phyloP scores from a whole-genome alignment of 225 moss, liverwort and hornwort genomes.

The Asterella californica region DNA sequence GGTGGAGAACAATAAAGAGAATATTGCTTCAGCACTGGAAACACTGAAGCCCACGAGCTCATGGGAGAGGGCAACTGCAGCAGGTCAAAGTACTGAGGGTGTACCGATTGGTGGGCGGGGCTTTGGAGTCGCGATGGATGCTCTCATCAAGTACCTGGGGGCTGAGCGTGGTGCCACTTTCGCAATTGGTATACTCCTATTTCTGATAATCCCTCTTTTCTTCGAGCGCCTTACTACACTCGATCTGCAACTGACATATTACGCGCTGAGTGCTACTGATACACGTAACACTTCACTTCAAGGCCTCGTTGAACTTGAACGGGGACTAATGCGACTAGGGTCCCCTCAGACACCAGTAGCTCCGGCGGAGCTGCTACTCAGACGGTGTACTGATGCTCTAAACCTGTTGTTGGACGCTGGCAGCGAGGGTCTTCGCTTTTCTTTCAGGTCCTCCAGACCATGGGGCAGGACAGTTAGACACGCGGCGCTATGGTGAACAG shows the following conservation, averaged over 20 bases:
- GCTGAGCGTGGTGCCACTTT: conserved; percentile 89
- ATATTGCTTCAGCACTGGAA: conserved; percentile 90
- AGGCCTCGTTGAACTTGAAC: not conserved
- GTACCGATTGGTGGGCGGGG: conserved; percentile 92
- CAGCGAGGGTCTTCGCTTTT: conserved; percentile 95
- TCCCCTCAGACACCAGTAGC: not conserved
- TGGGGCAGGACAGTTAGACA: conserved; percentile 95
- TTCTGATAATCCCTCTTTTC: no score
- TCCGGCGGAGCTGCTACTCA: not conserved
- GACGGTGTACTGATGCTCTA: not conserved
- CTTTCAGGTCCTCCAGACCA: conserved; percentile 99
- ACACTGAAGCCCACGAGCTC: conserved; percentile 96
- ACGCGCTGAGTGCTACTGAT: not conserved
- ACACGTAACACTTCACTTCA: not conserved
- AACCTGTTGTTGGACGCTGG: conserved; percentile 15
- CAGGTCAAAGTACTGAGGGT: conserved; percentile 88
- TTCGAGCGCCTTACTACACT: no score
- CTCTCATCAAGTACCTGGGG: conserved; percentile 92
- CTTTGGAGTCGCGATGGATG: conserved; percentile 97
- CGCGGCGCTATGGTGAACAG: conserved; percentile 96
- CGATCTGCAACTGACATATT: no score
- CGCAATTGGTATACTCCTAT: conserved; percentile 67
- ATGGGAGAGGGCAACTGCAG: conserved; percentile 97
- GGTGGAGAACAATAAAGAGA: conserved; percentile 96
- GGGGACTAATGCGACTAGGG: not conserved